Base-by-base conservation (phyloP, 2,329 filamentous ascomycete species). In the Corynespora cassiicola region DNA sequence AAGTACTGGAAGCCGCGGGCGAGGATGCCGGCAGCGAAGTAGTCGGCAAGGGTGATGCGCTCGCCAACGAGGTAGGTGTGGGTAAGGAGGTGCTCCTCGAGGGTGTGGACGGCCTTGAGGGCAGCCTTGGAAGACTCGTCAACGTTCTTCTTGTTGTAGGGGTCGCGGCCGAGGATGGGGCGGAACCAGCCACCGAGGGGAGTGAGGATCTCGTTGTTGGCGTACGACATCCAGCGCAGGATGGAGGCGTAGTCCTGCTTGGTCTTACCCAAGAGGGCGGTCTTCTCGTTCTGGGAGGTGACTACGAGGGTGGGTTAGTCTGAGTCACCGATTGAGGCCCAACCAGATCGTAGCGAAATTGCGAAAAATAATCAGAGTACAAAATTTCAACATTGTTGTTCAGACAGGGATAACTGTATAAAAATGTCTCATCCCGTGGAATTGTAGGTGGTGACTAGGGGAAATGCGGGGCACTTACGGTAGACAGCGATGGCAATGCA, bases 201-300 rank as follows among this genome's bases (percentile, higher is more conserved):
- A 52, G 82, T 72, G 57, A 96, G 80, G 65, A 96, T 71, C 80
- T 99, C 92, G 45, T 76, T 72, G 85, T 97, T 99, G 83, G 87
- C 88, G 77, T 86, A 97, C 56, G 92, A 97, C 86, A 96, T 85
- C 94, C 94, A 99, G 76, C 88, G 89, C 71, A 99, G 81, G 75
- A 99, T 99, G 60, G 91, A 91, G 63, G 94, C 94, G 75, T 97
- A 90, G 85, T 99, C 94, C 81, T 99, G 92, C 87, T 99, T 99
- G 78, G 91, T 99, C 87, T 97, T 97, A 70, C 94, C 94, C 64
- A 99, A 85, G 57, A 99, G 90, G 61, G 90, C 95, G 65, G 94
- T 99, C 87, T 97, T 97, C 86, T 97, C 94, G 75, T 99, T 99
- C 80, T 99, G 94, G 63, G 94, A 97, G 66, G 94, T 90, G 72